phyloP scores from a whole-genome alignment of 805 yeast species.

The Spathaspora hagerdaliae region DNA sequence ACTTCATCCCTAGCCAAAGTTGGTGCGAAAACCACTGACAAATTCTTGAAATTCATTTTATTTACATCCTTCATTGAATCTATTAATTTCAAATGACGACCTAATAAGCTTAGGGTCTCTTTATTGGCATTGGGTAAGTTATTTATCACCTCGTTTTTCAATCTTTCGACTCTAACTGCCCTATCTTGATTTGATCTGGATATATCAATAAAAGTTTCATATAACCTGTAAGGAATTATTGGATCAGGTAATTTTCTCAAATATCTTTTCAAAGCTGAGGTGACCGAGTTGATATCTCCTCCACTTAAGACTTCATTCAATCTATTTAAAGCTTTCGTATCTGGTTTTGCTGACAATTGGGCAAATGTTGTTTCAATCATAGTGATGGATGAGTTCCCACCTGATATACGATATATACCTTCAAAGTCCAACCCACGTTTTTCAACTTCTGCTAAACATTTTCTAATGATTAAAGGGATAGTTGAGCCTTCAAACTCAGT shows the following conservation, averaged over 20 bases:
- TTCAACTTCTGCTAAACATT: slow-evolving; percentile 77
- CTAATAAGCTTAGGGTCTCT: slow-evolving; percentile 49
- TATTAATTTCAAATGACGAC: slow-evolving; percentile 63
- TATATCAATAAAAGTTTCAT: slow-evolving; percentile 62
- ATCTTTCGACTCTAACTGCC: slow-evolving; percentile 30
- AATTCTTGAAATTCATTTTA: slow-evolving; percentile 78
- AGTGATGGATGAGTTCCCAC: slow-evolving; percentile 66
- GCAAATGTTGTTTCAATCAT: slow-evolving; percentile 41
- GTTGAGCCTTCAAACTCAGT: slow-evolving; percentile 55
- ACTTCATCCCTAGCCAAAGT: slow-evolving; percentile 75
- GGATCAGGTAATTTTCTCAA: slow-evolving; percentile 83
- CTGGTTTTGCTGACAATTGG: slow-evolving; percentile 20
- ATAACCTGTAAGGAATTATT: slow-evolving; percentile 64
- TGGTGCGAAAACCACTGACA: slow-evolving; percentile 94
- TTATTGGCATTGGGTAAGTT: slow-evolving; percentile 67
- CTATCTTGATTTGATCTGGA: slow-evolving; percentile 25
- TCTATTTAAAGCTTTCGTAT: slow-evolving; percentile 28
- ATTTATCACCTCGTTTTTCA: slow-evolving; percentile 41
- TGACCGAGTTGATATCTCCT: slow-evolving; percentile 81
- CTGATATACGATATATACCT: slow-evolving; percentile 90
- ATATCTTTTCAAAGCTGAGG: slow-evolving; percentile 84
- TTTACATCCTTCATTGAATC: slow-evolving; percentile 51
- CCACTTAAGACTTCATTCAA: slow-evolving; percentile 32
- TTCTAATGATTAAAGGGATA: slow-evolving; percentile 68
- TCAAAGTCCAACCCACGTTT: slow-evolving; percentile 68